Percentiles rank a stretch among this genome's conserved stretches.
Conservation (phyloP, 148 eudicot genomes). For the Vaccinium myrtillus region DNA sequence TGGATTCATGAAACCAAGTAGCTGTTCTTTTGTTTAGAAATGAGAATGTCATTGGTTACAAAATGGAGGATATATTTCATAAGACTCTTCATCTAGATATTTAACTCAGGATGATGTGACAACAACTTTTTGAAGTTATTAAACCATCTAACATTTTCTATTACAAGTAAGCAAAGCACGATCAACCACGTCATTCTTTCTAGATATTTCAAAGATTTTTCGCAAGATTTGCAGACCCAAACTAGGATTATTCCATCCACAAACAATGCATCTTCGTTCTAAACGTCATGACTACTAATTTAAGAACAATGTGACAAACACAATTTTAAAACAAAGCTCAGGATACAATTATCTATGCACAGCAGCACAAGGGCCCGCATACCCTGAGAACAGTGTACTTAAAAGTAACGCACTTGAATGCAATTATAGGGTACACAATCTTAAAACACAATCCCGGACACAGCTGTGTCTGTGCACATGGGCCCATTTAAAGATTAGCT, state of each 20-base stretch:
- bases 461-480: too few relatives aligned
- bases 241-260: not conserved
- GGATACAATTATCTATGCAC: too few relatives aligned
- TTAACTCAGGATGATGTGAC: not conserved
- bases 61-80: not conserved
- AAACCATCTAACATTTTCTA: not conserved
- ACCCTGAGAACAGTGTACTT: too few relatives aligned
- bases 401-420: too few relatives aligned
- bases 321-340: too few relatives aligned
- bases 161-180: not conserved
- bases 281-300: not conserved
- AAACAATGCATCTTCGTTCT: not conserved
- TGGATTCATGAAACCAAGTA: too few relatives aligned
- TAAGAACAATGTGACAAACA: too few relatives aligned
- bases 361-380: too few relatives aligned
- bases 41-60: not conserved
- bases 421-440: too few relatives aligned
- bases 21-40: not conserved
- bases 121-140: not conserved
- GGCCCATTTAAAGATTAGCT: not conserved
- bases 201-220: not conserved
- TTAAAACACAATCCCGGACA: too few relatives aligned
- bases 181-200: not conserved
- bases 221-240: not conserved
- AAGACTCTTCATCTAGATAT: not conserved